These are phyloP conservation scores for Balansia obtecta DNA, from an alignment of 2,329 filamentous ascomycete genomes.

Conservation along the genomic window DNA sequence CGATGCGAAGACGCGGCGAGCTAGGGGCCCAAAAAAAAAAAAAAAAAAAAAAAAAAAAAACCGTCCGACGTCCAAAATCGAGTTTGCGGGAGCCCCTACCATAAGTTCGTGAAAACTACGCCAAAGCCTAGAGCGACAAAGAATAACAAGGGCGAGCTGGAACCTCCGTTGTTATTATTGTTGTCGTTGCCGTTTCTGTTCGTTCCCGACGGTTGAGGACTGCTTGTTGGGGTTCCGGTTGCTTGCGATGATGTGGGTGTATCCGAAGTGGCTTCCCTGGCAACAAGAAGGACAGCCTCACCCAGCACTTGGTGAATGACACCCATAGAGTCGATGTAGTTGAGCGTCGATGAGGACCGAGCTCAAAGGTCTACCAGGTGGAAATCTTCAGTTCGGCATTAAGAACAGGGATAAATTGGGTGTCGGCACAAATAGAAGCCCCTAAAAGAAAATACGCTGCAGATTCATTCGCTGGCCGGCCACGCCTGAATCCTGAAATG, in stretches of 20 bases:
- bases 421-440: not conserved
- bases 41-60: not conserved
- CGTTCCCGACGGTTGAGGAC: constrained; percentile 6
- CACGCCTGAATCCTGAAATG: too few relatives aligned
- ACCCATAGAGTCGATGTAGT: constrained; percentile 18
- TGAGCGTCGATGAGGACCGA: not conserved
- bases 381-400: constrained; percentile 1
- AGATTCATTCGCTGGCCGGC: not conserved
- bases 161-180: constrained; percentile 13
- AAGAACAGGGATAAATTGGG: not conserved
- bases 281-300: constrained; percentile 24
- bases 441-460: too few relatives aligned
- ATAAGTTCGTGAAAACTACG: constrained; percentile 96
- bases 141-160: constrained; percentile 46
- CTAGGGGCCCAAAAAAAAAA: too few relatives aligned
- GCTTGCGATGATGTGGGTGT: constrained; percentile 6
- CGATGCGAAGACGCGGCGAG: too few relatives aligned
- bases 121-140: constrained; percentile 95
- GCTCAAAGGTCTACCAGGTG: not conserved
- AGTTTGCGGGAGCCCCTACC: constrained; percentile 47
- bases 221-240: constrained; percentile 7
- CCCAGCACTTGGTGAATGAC: constrained; percentile 24
- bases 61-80: not conserved
- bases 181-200: constrained; percentile 10
- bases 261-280: constrained; percentile 19